Evolutionary conservation across 164 flowering plant species (phyloP), one percentile per base, ranked within the genome.

Genomic region (Berberis thunbergii): DNA sequence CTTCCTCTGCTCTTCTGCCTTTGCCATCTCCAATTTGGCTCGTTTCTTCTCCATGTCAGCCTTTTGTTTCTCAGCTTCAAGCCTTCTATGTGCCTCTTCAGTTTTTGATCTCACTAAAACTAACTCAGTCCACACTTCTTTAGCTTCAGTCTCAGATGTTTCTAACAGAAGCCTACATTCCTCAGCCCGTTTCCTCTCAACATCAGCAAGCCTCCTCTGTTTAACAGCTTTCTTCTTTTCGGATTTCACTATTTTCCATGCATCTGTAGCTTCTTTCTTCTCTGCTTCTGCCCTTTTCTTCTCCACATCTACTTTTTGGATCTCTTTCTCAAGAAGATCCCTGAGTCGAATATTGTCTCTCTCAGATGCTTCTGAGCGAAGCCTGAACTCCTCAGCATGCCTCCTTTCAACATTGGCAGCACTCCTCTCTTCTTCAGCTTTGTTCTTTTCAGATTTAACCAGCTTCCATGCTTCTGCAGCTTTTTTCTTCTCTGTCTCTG

Each of bases 171-270:
- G 65, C 73, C 72, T 75, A 69, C 53, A 67, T 43, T 85, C 82
- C 63, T 90, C 86, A 50, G 80, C 83, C 64, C 57, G 77, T 69
- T 70, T 79, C 58, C 69, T 70, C 69, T 78, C 83, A 50, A 65
- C 46, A 53, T 73, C 72, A 40, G 81, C 81, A 49, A 59, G 64
- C 50, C 59, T 76, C 68, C 69, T 82, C 57, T 75, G 81, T 59
- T 80, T 82, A 66, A 77, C 83, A 59, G 65, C 75, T 73, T 69
- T 81, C 45, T 54, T 72, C 64, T 81, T 88, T 72, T 80, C 87
- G 45, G 55, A 69, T 64, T 82, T 64, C 9, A 78, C 58, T 40
- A 61, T 62, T 69, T 75, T 78, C 76, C 50, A 60, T 49, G 81
- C 81, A 60, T 85, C 83, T 50, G 74, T 58, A 56, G 75, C 81